Evolutionary conservation across 2,329 filamentous ascomycete genomes (phyloP).

Genomic region (Nemania abortiva): DNA sequence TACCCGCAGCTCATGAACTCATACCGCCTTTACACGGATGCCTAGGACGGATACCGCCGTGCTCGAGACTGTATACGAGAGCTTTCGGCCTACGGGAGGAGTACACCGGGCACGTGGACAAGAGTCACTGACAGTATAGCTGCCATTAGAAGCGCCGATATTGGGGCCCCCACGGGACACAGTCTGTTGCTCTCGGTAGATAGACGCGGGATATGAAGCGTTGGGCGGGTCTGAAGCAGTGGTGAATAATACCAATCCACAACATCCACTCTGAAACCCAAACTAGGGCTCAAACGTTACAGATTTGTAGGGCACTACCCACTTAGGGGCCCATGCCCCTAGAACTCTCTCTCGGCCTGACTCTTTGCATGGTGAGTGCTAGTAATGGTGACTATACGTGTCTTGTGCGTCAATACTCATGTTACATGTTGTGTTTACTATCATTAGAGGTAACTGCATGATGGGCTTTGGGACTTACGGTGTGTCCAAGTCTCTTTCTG

Average conservation of each 20-base stretch:
- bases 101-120: background rate
- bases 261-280: background rate
- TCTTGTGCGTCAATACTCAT: background rate
- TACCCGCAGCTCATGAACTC: background rate
- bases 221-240: background rate
- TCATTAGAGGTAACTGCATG: background rate
- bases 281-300: background rate
- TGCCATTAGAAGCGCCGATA: background rate
- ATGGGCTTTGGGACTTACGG: background rate
- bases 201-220: background rate
- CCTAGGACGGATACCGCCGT: background rate
- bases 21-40: background rate
- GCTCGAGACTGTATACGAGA: background rate
- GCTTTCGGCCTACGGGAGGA: background rate
- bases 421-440: background rate
- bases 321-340: background rate
- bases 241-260: slow-evolving; percentile 6
- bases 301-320: background rate
- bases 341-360: background rate
- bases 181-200: background rate
- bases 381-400: background rate
- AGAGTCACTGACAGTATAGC: background rate
- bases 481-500: background rate
- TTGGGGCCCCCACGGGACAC: background rate
- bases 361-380: background rate